Percentiles rank a stretch among this genome's conserved stretches.
These are phyloP conservation scores for Suillus fuscotomentosus DNA, from an alignment of 768 basidiomycete species.

Conservation along the genomic window DNA sequence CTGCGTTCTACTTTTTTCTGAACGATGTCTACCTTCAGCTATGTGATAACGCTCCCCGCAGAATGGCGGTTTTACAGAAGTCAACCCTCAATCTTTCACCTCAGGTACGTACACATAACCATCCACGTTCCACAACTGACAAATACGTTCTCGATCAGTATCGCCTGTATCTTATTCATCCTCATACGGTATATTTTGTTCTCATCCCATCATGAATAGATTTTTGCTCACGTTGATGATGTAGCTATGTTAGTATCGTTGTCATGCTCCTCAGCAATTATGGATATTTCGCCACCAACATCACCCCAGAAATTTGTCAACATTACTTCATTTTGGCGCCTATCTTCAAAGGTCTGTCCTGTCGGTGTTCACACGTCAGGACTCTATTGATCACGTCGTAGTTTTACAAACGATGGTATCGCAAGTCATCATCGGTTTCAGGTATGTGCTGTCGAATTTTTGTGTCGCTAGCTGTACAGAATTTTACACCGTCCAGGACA, in stretches of 20 bases:
- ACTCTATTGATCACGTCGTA: conserved; percentile 24
- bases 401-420: conserved; percentile 65
- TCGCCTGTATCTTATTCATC: conserved; percentile 31
- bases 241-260: conserved; percentile 40
- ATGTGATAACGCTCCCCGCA: conserved; percentile 32
- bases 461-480: background rate
- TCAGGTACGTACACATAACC: conserved; percentile 20
- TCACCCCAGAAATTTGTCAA: conserved; percentile 46
- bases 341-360: conserved; percentile 54
- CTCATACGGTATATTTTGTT: conserved; percentile 27
- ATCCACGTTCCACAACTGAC: background rate
- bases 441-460: conserved; percentile 32
- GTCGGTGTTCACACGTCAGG: background rate
- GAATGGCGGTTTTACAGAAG: conserved; percentile 34
- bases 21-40: conserved; percentile 16
- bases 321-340: conserved; percentile 53
- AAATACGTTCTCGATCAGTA: conserved; percentile 10
- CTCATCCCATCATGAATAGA: background rate
- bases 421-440: conserved; percentile 60
- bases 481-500: conserved; percentile 35
- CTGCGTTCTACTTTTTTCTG: background rate
- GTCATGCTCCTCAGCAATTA: conserved; percentile 52
- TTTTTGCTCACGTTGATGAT: background rate
- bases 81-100: conserved; percentile 22
- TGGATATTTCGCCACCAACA: conserved; percentile 54